phyloP scores from a whole-genome alignment of 371 early-diverging fungal genomes.

The Lichtheimia corymbifera region DNA sequence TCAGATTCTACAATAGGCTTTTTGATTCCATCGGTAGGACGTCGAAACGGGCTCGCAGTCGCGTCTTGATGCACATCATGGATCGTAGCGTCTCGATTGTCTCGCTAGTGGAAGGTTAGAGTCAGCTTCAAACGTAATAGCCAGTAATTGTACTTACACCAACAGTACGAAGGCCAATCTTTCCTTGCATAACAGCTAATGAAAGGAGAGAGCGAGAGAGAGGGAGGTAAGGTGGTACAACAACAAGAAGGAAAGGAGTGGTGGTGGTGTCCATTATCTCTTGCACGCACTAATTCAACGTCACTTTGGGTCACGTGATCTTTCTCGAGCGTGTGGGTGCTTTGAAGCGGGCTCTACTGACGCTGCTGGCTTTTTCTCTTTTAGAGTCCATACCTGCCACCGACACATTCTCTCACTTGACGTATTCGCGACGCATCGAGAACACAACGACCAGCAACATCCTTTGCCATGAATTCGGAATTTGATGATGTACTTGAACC shows the following conservation, averaged over 20 bases:
- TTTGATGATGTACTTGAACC: slow-evolving; percentile 48
- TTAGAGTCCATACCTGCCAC: too few relatives aligned
- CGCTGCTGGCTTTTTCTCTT: too few relatives aligned
- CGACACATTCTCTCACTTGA: too few relatives aligned
- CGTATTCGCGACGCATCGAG: background rate
- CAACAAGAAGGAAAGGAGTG: too few relatives aligned
- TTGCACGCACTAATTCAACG: too few relatives aligned
- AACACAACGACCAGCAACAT: background rate
- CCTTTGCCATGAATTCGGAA: slow-evolving; percentile 42
- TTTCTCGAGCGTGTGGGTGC: too few relatives aligned
- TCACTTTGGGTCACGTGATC: too few relatives aligned
- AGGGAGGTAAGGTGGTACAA: too few relatives aligned
- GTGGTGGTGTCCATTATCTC: too few relatives aligned
- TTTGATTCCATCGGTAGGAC: background rate
- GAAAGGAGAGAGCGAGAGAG: too few relatives aligned
- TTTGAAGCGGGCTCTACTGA: too few relatives aligned
- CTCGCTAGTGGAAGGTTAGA: background rate
- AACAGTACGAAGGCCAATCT: slow-evolving; percentile 10
- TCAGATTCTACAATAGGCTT: background rate
- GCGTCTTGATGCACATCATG: background rate
- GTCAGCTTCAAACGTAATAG: background rate
- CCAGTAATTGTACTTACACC: background rate
- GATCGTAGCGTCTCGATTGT: background rate
- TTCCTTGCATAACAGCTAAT: background rate
- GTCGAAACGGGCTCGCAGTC: background rate